Percentiles rank a stretch among this genome's conserved stretches.
These are phyloP conservation scores for Eremochloa ophiuroides DNA, from an alignment of 176 grass and related monocot genomes.

Conservation along the genomic window DNA sequence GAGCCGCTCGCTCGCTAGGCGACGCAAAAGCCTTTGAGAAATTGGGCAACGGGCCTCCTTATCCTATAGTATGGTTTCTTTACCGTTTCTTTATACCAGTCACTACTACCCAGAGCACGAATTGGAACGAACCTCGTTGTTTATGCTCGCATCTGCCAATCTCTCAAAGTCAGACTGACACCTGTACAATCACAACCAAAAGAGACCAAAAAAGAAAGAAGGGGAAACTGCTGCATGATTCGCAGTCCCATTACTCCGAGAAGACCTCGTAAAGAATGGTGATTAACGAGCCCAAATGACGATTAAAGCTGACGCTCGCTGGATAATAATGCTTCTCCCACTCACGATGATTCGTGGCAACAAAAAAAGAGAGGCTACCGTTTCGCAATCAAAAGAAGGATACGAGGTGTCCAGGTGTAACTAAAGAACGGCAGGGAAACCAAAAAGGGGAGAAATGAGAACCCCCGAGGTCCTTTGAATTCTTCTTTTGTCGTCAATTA, in stretches of 20 bases:
- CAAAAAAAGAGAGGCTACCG: not conserved
- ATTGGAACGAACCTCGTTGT: not conserved
- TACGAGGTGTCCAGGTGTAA: too few species aligned
- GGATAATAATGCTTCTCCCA: not conserved
- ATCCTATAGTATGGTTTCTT: not conserved
- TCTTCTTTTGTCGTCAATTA: not conserved
- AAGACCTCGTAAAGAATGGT: not conserved
- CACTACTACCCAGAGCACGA: not conserved
- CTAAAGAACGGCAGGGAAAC: not conserved
- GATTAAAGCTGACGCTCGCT: not conserved
- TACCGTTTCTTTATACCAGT: not conserved
- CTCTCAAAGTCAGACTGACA: conserved; percentile 6
- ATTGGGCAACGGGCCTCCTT: not conserved
- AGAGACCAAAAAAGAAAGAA: too few species aligned
- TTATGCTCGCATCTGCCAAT: not conserved
- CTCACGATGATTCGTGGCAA: not conserved
- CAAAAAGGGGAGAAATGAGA: too few species aligned
- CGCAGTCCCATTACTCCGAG: too few species aligned
- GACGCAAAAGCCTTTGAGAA: not conserved
- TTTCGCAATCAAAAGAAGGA: not conserved
- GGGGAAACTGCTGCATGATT: too few species aligned
- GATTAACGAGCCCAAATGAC: too few species aligned
- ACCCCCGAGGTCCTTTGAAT: too few species aligned
- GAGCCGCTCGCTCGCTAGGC: not conserved
- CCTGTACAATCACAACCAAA: not conserved